phyloP scores from a whole-genome alignment of 495 filamentous ascomycete genomes.

The Daldinia bambusicola region DNA sequence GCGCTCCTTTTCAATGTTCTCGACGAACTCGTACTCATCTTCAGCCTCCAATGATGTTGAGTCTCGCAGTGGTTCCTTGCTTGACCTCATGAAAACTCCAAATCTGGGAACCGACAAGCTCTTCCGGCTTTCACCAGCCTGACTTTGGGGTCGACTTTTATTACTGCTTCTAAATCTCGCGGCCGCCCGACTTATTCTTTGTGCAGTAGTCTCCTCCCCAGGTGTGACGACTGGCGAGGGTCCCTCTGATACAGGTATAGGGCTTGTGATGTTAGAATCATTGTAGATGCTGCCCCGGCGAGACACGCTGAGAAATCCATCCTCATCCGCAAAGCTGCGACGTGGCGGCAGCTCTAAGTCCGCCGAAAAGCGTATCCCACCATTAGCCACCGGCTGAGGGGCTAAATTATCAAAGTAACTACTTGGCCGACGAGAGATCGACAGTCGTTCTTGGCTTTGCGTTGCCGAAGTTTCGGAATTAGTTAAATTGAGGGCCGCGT shows the following conservation, averaged over 20 bases:
- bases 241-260: constrained; percentile 50
- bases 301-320: constrained; percentile 50
- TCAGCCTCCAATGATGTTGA: constrained; percentile 49
- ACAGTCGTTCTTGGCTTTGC: constrained; percentile 39
- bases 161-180: constrained; percentile 65
- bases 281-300: constrained; percentile 60
- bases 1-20: constrained; percentile 55
- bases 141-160: constrained; percentile 74
- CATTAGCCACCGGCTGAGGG: constrained; percentile 45
- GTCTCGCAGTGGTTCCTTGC: constrained; percentile 58
- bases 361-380: constrained; percentile 55
- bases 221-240: constrained; percentile 56
- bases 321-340: constrained; percentile 53
- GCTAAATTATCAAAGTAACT: constrained; percentile 54
- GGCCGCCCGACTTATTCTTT: constrained; percentile 67
- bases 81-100: constrained; percentile 62
- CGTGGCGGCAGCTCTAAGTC: constrained; percentile 51
- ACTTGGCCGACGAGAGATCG: constrained; percentile 51
- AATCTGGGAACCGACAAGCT: constrained; percentile 74
- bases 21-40: constrained; percentile 51
- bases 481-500: constrained; percentile 53
- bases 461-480: constrained; percentile 35
- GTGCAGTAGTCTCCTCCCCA: constrained; percentile 61
- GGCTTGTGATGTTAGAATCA: constrained; percentile 55
- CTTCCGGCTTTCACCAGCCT: constrained; percentile 72